Percentiles rank a stretch among this genome's conserved stretches.
Evolutionary conservation across 345 rosid species (phyloP).

Genomic region (Bruguiera sexangula): DNA sequence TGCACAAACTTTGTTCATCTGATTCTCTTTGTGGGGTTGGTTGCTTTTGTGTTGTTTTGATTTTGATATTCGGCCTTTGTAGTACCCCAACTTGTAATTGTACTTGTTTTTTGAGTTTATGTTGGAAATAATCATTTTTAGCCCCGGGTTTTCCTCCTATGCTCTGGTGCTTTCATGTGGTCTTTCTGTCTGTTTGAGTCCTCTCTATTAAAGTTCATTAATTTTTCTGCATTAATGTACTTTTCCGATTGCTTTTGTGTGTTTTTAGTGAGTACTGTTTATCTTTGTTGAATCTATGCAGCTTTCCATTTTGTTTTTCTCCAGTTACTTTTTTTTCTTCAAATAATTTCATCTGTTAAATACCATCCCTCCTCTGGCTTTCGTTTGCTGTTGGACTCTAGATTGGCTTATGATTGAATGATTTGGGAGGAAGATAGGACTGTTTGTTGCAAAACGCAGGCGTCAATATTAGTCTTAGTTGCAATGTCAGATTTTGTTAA

Average conservation of each 20-base stretch:
- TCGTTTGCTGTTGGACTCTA: not conserved
- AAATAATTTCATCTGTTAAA: too few species aligned
- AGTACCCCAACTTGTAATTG: not conserved
- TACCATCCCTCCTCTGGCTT: too few species aligned
- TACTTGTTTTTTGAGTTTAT: not conserved
- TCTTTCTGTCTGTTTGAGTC: not conserved
- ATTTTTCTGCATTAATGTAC: constrained; percentile 1
- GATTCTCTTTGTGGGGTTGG: not conserved
- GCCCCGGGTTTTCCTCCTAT: not conserved
- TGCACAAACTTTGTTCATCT: not conserved
- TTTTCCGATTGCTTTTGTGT: not conserved
- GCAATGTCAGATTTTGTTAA: not conserved
- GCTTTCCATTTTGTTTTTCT: not conserved
- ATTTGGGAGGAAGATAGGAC: not conserved
- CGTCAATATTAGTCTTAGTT: not conserved
- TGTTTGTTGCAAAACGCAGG: not conserved
- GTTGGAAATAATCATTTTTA: not conserved
- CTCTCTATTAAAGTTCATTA: not conserved
- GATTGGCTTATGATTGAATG: not conserved
- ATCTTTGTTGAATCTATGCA: not conserved
- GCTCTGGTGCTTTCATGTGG: not conserved
- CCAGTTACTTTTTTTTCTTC: too few species aligned
- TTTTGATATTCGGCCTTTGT: not conserved
- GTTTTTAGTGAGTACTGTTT: not conserved
- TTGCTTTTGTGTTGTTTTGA: not conserved